These are phyloP conservation scores for Puya raimondii DNA, from an alignment of 176 grass and related monocot genomes.

Conservation along the genomic window DNA sequence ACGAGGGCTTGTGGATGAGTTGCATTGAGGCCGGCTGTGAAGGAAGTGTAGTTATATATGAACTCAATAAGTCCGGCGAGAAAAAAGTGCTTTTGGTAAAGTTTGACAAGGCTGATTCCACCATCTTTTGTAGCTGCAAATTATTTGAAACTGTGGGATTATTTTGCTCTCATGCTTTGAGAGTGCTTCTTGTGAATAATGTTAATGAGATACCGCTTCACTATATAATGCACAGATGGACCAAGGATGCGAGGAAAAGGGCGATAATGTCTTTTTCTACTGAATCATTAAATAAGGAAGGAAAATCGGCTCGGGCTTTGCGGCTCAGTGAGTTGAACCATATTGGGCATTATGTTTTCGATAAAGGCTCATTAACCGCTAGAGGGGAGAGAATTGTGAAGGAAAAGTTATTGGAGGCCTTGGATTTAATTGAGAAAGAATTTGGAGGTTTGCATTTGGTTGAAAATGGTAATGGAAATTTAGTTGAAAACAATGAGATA, in stretches of 20 bases:
- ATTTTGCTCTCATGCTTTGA: conserved; percentile 66
- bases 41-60: conserved; percentile 64
- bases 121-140: conserved; percentile 55
- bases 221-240: conserved; percentile 77
- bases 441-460: too few species aligned
- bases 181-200: conserved; percentile 70
- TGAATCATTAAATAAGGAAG: conserved; percentile 46
- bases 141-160: conserved; percentile 82
- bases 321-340: too few species aligned
- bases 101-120: conserved; percentile 35
- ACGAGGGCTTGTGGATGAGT: conserved; percentile 75
- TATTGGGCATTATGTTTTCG: too few species aligned
- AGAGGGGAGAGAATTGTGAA: too few species aligned
- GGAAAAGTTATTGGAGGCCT: too few species aligned
- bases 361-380: too few species aligned
- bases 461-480: too few species aligned
- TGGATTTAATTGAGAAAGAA: too few species aligned
- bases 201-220: conserved; percentile 51
- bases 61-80: conserved; percentile 21
- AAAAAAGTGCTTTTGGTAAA: conserved; percentile 49
- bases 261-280: conserved; percentile 49
- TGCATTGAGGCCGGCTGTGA: conserved; percentile 42
- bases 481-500: too few species aligned
- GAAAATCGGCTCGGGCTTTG: neutral
- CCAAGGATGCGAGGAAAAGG: conserved; percentile 66